A percentile compares a stretch with the other conserved stretches of the same genome.
Conservation (phyloP, 1,139 yeast genomes). For the Diutina pseudorugosa region DNA sequence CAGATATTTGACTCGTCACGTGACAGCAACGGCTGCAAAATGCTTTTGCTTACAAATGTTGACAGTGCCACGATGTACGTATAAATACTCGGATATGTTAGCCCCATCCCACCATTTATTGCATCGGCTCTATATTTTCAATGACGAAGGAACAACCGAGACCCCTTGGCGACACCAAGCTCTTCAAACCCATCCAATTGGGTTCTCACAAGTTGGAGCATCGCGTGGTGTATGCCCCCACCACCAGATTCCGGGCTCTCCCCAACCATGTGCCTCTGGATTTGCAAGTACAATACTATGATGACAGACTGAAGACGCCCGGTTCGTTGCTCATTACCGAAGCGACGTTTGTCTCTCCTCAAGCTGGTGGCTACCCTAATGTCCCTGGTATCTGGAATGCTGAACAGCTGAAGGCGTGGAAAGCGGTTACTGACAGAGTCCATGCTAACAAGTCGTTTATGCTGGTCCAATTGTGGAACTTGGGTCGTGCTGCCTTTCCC, state of each 20-base stretch:
- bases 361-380: constrained; percentile 24
- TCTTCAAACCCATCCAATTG: constrained; percentile 11
- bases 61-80: neutral
- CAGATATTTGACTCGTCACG: neutral
- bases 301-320: constrained; percentile 8
- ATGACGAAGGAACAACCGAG: neutral
- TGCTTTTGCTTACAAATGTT: neutral
- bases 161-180: constrained; percentile 4
- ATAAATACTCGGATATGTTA: neutral
- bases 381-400: constrained; percentile 44
- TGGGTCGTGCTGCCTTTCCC: constrained; percentile 9
- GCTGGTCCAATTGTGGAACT: constrained; percentile 46
- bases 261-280: constrained; percentile 8
- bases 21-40: neutral
- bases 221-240: constrained; percentile 10
- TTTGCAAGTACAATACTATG: constrained; percentile 8
- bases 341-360: constrained; percentile 7
- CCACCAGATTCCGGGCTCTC: constrained; percentile 10
- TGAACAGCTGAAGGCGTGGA: constrained; percentile 39
- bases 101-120: too few relatives aligned
- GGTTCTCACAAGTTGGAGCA: constrained; percentile 9
- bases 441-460: constrained; percentile 30
- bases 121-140: too few relatives aligned
- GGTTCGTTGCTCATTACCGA: constrained; percentile 10
- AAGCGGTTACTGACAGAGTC: constrained; percentile 31